Evolutionary conservation across 768 basidiomycete genomes (phyloP), one percentile per base, ranked within the genome.

Genomic region (Crassisporium funariophilum): DNA sequence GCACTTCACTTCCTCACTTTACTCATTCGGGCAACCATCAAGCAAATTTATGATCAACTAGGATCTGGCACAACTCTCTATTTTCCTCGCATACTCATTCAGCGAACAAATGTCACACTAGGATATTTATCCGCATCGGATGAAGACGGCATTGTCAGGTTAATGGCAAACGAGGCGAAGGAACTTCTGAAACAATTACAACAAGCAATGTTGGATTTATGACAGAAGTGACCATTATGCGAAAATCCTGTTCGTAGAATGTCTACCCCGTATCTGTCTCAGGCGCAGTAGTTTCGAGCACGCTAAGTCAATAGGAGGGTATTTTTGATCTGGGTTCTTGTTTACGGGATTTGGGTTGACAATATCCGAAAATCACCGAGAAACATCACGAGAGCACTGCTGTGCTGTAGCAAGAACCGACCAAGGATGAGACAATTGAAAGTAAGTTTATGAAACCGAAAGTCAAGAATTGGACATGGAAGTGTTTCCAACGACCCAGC

Each of bases 261-360:
- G 65, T 82, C 57, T 71, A 76, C 89, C 88, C 78, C 91, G 91
- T 92, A 95, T 93, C 92, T 95, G 91, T 95, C 91, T 81, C 84
- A 86, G 74, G 74, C 70, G 73, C 71, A 69, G 82, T 70, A 53
- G 60, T 70, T 79, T 88, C 61, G 48, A 66, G 59, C 62, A 69
- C 73, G 71, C 82, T 83, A 83, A 88, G 91, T 92, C 92, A 93
- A 86, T 82, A 70, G 53, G 75, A 86, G 77, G 88, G 83, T 72
- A 74, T 47, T 52, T 54, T 79, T 46, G 35, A 66, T 86, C 20
- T 88, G 56, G 87, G 84, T 86, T 77, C 67, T 36, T 49, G 43
- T 53, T 59, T 38, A 52, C 12, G 17, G 21, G 33, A 41, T 31
- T 35, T 43, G 41, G 37, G 33, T 52, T 16, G 43, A 11, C 5